phyloP scores from a whole-genome alignment of 345 rosid species.

The Laguncularia racemosa region DNA sequence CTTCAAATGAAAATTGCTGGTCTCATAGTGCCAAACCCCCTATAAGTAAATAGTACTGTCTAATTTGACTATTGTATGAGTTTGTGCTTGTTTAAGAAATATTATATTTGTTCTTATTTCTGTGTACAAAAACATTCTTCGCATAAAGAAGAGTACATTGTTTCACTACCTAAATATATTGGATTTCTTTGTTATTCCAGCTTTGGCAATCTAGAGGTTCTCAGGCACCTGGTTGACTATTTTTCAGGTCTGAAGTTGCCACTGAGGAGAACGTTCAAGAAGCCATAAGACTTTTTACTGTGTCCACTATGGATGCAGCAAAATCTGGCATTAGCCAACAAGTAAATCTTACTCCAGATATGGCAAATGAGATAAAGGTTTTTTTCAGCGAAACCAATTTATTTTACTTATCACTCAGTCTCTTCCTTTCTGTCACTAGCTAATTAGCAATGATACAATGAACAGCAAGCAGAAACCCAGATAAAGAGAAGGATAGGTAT shows the following conservation, averaged over 20 bases:
- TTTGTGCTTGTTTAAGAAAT: too few species aligned
- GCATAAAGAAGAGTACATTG: too few species aligned
- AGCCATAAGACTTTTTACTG: conserved; percentile 82
- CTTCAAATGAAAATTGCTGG: too few species aligned
- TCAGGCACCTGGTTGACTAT: not conserved
- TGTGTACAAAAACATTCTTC: too few species aligned
- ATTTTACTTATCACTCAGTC: not conserved
- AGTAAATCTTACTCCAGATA: conserved; percentile 67
- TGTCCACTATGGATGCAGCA: conserved; percentile 97
- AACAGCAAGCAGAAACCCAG: conserved; percentile 89
- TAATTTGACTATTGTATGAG: too few species aligned
- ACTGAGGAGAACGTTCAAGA: conserved; percentile 76
- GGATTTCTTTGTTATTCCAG: too few species aligned
- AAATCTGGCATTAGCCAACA: conserved; percentile 91
- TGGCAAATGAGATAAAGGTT: conserved; percentile 87
- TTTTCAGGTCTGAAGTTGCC: conserved; percentile 69
- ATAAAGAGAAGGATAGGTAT: conserved; percentile 86
- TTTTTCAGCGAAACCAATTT: conserved; percentile 7
- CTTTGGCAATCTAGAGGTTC: too few species aligned
- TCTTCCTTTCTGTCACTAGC: not conserved
- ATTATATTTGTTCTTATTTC: too few species aligned
- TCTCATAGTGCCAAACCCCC: too few species aligned
- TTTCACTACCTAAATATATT: too few species aligned
- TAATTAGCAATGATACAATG: not conserved
- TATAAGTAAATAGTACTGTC: too few species aligned